These are phyloP conservation scores for Imleria badia DNA, from an alignment of 768 basidiomycete genomes.

Conservation along the genomic window DNA sequence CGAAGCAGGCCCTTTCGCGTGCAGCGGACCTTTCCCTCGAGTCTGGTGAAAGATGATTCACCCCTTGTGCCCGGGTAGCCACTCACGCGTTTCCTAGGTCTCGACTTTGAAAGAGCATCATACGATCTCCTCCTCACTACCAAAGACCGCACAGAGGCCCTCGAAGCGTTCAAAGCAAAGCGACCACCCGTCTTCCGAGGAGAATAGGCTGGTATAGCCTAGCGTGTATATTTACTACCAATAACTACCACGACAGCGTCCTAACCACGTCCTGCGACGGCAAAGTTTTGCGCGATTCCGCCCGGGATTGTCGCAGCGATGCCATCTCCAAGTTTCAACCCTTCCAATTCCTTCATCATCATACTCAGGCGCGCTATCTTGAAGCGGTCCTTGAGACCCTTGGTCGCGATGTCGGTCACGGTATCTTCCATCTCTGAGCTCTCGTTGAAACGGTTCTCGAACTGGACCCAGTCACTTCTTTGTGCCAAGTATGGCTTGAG, in stretches of 20 bases:
- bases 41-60: conserved; percentile 44
- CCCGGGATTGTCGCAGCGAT: conserved; percentile 58
- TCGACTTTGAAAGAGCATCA: conserved; percentile 87
- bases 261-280: conserved; percentile 46
- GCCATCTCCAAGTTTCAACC: conserved; percentile 57
- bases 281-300: conserved; percentile 57
- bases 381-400: conserved; percentile 54
- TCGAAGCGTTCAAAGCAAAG: conserved; percentile 86
- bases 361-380: conserved; percentile 71
- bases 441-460: conserved; percentile 79
- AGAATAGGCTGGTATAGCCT: conserved; percentile 43
- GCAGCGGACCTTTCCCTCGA: conserved; percentile 79
- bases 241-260: conserved; percentile 13
- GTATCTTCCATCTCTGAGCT: conserved; percentile 44
- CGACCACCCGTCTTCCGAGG: conserved; percentile 77
- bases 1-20: conserved; percentile 81
- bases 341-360: conserved; percentile 88
- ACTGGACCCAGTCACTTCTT: conserved; percentile 87
- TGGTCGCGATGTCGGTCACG: conserved; percentile 38
- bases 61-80: neutral
- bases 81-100: conserved; percentile 43
- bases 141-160: conserved; percentile 78
- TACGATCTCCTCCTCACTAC: conserved; percentile 78
- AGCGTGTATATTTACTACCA: conserved; percentile 2
- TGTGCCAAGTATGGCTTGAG: conserved; percentile 89